A percentile compares a stretch with the other conserved stretches of the same genome.
phyloP scores from a whole-genome alignment of 2,329 filamentous ascomycete species.

The Colletotrichum sublineola region DNA sequence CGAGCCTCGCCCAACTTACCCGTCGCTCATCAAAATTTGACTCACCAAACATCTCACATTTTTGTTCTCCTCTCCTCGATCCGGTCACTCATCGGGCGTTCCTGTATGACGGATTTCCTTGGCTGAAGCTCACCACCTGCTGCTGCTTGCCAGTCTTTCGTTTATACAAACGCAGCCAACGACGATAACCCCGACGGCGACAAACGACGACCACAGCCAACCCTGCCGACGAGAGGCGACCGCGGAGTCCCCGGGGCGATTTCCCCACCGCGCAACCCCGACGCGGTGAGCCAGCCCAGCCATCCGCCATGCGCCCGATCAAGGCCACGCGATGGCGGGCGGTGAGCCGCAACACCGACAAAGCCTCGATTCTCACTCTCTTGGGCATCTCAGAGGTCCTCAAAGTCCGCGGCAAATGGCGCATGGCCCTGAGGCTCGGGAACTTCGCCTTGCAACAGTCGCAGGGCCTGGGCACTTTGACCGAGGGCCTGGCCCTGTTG shows the following conservation, averaged over 20 bases:
- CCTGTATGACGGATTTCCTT: background rate
- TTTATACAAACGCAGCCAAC: background rate
- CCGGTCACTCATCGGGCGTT: background rate
- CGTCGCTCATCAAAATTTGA: slow-evolving; percentile 32
- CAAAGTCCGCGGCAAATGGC: slow-evolving; percentile 42
- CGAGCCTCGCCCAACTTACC: slow-evolving; percentile 6
- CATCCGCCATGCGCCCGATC: slow-evolving; percentile 39
- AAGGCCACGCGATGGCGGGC: slow-evolving; percentile 40
- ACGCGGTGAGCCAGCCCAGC: slow-evolving; percentile 40
- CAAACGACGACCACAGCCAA: background rate
- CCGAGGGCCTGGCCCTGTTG: slow-evolving; percentile 40
- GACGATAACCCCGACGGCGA: slow-evolving; percentile 1
- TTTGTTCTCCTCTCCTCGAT: background rate
- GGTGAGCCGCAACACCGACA: slow-evolving; percentile 42
- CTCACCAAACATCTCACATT: slow-evolving; percentile 36
- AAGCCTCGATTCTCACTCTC: slow-evolving; percentile 37
- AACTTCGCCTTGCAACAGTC: slow-evolving; percentile 32
- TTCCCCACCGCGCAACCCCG: slow-evolving; percentile 22
- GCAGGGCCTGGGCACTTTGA: slow-evolving; percentile 34
- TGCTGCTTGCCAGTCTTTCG: background rate
- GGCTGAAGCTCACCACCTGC: background rate
- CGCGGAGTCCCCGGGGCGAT: slow-evolving; percentile 18
- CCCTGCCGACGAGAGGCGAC: slow-evolving; percentile 6
- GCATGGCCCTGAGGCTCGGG: slow-evolving; percentile 30
- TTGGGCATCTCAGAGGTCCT: slow-evolving; percentile 38